A percentile compares a stretch with the other conserved stretches of the same genome.
Evolutionary conservation across 2,329 filamentous ascomycete genomes (phyloP).

Genomic region (Pyrenochaeta sp.): DNA sequence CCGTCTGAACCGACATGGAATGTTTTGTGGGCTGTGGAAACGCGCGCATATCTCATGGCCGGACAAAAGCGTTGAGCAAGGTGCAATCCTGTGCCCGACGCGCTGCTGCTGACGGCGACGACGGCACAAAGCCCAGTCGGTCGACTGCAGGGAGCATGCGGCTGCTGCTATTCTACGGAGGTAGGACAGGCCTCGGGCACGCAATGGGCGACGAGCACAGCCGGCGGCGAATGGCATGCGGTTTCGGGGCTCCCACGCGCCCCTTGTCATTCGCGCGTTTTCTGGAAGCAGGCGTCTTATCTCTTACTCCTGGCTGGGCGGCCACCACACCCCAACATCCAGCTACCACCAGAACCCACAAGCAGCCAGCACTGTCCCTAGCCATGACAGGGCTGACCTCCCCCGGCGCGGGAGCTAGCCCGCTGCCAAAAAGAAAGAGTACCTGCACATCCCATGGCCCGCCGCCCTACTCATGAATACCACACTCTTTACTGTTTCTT

Average conservation of each 20-base stretch:
- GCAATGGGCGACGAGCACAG: conserved; percentile 16
- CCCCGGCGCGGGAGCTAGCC: conserved; percentile 47
- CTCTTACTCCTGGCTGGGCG: conserved; percentile 33
- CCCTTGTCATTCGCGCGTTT: conserved; percentile 24
- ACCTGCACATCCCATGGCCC: conserved; percentile 41
- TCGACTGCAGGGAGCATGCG: conserved; percentile 24
- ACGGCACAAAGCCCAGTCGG: background rate
- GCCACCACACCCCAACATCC: conserved; percentile 24
- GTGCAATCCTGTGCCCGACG: background rate
- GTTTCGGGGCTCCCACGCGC: conserved; percentile 20
- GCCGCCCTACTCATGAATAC: conserved; percentile 22
- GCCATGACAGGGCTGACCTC: conserved; percentile 35
- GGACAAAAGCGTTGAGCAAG: conserved; percentile 7
- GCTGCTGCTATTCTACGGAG: conserved; percentile 16
- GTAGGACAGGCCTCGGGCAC: conserved; percentile 15
- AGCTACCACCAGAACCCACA: conserved; percentile 26
- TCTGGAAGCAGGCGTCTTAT: conserved; percentile 29
- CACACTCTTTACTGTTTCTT: conserved; percentile 15
- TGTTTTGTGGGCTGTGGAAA: conserved; percentile 16
- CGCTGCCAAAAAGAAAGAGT: conserved; percentile 42
- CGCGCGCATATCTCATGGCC: conserved; percentile 12
- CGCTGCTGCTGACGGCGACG: background rate
- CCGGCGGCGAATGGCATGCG: conserved; percentile 14
- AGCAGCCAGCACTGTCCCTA: conserved; percentile 25
- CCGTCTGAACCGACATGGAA: conserved; percentile 14